phyloP scores from a whole-genome alignment of 2,329 filamentous ascomycete genomes.

The Davidsoniella eucalypti region DNA sequence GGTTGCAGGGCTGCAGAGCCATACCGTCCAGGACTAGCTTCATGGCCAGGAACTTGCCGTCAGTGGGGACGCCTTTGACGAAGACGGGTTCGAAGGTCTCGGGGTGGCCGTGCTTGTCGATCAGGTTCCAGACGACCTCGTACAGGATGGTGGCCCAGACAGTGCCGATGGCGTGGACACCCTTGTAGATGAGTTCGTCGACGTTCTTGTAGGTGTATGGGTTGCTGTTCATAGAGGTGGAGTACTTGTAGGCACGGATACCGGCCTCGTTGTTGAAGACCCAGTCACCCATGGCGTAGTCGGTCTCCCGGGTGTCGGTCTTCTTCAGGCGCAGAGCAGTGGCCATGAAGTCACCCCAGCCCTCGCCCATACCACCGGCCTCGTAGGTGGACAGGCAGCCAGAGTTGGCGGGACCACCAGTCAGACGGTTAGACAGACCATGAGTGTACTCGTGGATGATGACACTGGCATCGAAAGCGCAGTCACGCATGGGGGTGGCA shows the following conservation, averaged over 20 bases:
- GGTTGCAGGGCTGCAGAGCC: constrained; percentile 39
- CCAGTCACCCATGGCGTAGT: constrained; percentile 36
- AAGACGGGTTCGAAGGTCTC: constrained; percentile 26
- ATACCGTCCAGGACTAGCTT: constrained; percentile 36
- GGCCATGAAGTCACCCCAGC: constrained; percentile 41
- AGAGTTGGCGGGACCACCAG: constrained; percentile 38
- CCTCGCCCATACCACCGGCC: constrained; percentile 40
- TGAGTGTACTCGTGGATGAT: constrained; percentile 44
- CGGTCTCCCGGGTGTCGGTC: constrained; percentile 26
- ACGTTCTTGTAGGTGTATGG: constrained; percentile 31
- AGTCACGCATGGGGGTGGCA: constrained; percentile 33
- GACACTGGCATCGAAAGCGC: constrained; percentile 41
- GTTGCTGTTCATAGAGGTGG: constrained; percentile 31
- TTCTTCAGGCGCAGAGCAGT: constrained; percentile 31
- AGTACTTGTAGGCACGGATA: constrained; percentile 35
- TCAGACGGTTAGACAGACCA: constrained; percentile 39
- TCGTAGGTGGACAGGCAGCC: constrained; percentile 31
- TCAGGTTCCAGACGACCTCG: constrained; percentile 40
- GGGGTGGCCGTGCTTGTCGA: constrained; percentile 38
- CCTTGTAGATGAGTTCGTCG: constrained; percentile 20
- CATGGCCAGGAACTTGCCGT: constrained; percentile 34
- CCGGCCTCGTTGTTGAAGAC: constrained; percentile 26
- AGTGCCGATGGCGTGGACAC: constrained; percentile 34
- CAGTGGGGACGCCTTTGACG: constrained; percentile 28
- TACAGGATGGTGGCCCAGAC: constrained; percentile 37